Conservation (phyloP, 139 green algal species). For the Chlamydomonas schloesseri region DNA sequence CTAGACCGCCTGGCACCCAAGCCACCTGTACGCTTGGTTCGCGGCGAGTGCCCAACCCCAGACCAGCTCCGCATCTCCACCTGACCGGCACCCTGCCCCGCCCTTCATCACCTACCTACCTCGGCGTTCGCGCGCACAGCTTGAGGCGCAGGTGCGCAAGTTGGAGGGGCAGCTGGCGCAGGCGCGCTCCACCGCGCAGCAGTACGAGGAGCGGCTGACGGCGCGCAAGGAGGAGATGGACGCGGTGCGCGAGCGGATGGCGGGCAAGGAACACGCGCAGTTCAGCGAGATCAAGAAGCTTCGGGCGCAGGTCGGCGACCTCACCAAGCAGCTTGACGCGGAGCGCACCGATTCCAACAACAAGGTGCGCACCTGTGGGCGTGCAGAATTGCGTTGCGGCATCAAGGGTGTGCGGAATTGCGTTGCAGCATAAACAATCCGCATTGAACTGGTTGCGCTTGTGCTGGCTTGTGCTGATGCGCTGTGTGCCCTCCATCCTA, state of each 20-base stretch:
- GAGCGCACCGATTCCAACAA: not conserved
- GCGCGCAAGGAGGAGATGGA: constrained; percentile 42
- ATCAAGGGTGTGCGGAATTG: no score
- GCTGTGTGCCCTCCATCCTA: not conserved
- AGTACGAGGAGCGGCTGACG: constrained; percentile 44
- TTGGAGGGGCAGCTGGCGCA: constrained; percentile 49
- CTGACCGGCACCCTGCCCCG: no score
- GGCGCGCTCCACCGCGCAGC: constrained; percentile 32
- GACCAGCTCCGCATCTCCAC: no score
- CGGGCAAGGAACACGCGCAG: constrained; percentile 45
- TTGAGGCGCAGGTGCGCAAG: constrained; percentile 39
- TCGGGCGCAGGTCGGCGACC: constrained; percentile 41
- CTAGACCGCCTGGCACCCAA: no score
- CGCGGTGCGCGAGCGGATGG: constrained; percentile 18
- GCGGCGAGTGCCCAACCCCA: no score
- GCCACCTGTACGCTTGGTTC: no score
- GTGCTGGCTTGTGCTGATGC: no score
- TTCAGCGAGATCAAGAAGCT: constrained; percentile 53
- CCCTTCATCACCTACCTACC: no score
- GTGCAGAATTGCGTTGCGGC: no score
- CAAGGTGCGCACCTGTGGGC: constrained; percentile 1
- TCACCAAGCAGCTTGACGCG: constrained; percentile 32
- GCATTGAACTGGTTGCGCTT: no score
- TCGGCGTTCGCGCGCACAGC: not conserved
- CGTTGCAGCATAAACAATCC: no score